Base-by-base conservation (phyloP, 345 rosid genomes). In the Passiflora organensis region DNA sequence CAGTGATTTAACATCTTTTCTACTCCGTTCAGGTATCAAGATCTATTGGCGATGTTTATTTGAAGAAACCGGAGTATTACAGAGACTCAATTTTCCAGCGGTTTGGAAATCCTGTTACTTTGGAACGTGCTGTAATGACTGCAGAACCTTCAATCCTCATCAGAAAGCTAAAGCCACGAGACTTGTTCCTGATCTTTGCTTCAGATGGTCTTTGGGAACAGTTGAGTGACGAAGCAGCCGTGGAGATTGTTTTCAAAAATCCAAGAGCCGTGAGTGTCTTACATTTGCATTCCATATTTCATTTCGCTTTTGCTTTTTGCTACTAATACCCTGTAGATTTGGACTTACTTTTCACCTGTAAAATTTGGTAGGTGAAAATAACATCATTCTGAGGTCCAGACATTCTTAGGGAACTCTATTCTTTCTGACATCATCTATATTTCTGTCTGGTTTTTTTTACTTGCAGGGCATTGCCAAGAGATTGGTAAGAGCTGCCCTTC, bases 161-260 rank as follows among this genome's bases (percentile, higher is more conserved):
- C 19, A 78, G 95, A 70, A 71, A 86, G 76, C 85, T 88, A 20
- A 78, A 61, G 65, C 78, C 85, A 64, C 78, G 84, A 32, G 99
- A 93, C 76, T 62, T 74, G 47, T 93, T 93, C 72, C 74, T 93
- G 56, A 86, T 91, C 65, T 91, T 91, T 81, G 98, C 98, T 72
- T 88, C 96, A 14, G 98, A 91, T 68, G 98, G 99, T 75, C 94
- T 93, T 39, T 93, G 99, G 99, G 99, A 93, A 70, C 96, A 93
- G 61, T 77, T 93, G 72, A 84, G 75, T 25, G 99, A 93, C 62
- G 79, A 88, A 80, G 78, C 78, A 42, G 99, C 94, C 0, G 93
- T 85, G 14, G 87, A 86, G 55, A 89, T 93, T 43, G 99, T 93
- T 48, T 71, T 72, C 43, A 89, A 83, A 58, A 78, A 82, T 74